Base-by-base conservation (phyloP, 148 eudicot genomes). In the Diospyros kaki region DNA sequence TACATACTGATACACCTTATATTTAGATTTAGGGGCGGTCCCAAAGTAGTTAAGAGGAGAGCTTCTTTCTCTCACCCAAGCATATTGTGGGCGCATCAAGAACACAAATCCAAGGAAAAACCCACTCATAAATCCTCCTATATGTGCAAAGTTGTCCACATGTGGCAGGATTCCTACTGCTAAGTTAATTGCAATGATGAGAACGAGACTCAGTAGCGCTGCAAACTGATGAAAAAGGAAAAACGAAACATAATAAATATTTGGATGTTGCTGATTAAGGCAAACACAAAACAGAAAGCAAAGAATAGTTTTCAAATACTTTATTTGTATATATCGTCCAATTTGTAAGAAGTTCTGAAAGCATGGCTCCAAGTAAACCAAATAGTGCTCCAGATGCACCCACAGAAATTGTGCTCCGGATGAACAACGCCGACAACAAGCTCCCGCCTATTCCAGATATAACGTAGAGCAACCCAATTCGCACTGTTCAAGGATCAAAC, bases 301-400 rank as follows among this genome's bases (percentile, higher is more conserved):
- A 51, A 58, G 5, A 11, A 56, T 50, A 68, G 42, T 14, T 53
- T 72, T 13, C 14, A 17, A 66, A n/a, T 82, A 94, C 97, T 93
- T 92, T 92, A 83, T 92, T 90, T 55, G 88, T 89, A 68, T 94
- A 92, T 38, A 94, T 90, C 51, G 97, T 90, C 98, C 98, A 92
- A 75, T 94, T 94, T 17, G 89, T 87, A 65, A 92, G 59, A 73
- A 94, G 89, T 82, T 92, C 98, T 12, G 98, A 92, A 15, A 94
- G 97, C 98, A 94, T 92, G 78, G 86, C 92, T 63, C 98, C 98
- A 10, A 94, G 87, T 66, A 94, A 78, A 52, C 98, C 98, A 81
- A 94, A 94, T 42, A 94, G 76, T 44, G 98, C 96, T 62, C 98
- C 98, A 58, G 98, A 94, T 64, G 98, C 97, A 74, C 98, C 98